Evolutionary conservation across 805 yeast genomes (phyloP).

Genomic region (Cyberlindnera petersonii): DNA sequence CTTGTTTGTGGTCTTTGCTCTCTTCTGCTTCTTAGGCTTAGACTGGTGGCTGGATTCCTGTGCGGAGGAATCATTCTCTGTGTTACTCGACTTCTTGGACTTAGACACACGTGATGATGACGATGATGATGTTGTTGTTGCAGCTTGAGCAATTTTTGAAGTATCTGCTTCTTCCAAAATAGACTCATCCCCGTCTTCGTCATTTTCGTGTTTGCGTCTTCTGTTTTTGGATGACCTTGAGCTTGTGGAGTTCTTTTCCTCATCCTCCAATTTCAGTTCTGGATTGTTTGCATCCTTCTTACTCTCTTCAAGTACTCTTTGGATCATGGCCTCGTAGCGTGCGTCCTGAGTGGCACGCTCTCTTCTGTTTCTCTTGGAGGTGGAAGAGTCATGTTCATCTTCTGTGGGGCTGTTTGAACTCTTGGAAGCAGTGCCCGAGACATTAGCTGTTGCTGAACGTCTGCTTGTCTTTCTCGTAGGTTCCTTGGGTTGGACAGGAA

Average conservation of each 20-base stretch:
- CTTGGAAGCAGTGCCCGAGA: slow-evolving; percentile 6
- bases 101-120: slow-evolving; percentile 8
- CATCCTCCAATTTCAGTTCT: slow-evolving; percentile 10
- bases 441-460: slow-evolving; percentile 10
- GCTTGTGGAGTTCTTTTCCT: slow-evolving; percentile 5
- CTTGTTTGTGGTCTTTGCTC: slow-evolving; percentile 6
- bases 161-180: too few relatives aligned
- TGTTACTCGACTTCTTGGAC: slow-evolving; percentile 8
- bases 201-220: slow-evolving; percentile 11
- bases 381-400: slow-evolving; percentile 13
- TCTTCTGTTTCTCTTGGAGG: slow-evolving; percentile 26
- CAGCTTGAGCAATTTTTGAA: too few relatives aligned
- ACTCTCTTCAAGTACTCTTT: slow-evolving; percentile 39
- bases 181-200: slow-evolving; percentile 7
- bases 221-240: slow-evolving; percentile 11
- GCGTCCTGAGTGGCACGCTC: slow-evolving; percentile 41
- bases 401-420: slow-evolving; percentile 11
- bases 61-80: slow-evolving; percentile 11
- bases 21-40: slow-evolving; percentile 17
- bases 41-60: slow-evolving; percentile 13
- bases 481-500: slow-evolving; percentile 39
- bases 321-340: slow-evolving; percentile 39
- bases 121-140: too few relatives aligned
- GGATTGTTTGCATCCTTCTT: slow-evolving; percentile 32
- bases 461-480: slow-evolving; percentile 26